Base-by-base conservation (phyloP, 345 rosid species). In the Murraya koenigii region DNA sequence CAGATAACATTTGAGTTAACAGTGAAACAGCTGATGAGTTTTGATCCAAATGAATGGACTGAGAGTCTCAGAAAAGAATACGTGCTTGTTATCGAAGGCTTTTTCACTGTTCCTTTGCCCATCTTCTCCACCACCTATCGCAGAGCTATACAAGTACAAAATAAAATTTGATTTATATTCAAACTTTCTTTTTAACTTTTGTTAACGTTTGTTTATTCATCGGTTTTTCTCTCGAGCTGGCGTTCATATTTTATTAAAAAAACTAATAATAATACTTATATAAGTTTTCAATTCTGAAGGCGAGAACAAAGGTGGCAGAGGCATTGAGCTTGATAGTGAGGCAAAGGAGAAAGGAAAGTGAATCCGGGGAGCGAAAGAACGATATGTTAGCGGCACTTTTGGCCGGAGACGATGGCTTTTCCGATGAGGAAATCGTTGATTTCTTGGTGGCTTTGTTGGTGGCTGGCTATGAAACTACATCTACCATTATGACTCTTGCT, bases 391-490 rank as follows among this genome's bases (percentile, higher is more conserved):
- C 76, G 8, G 97, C 97, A 11, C 88, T 97, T 10, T 82, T 97
- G 47, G 89, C 88, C 25, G 91, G 86, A 13, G 95, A 87, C 5
- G 91, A 88, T 38, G 82, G 86, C 5, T 91, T 94, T 68, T 91
- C 98, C 76, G 97, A 94, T 44, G 96, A 91, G 80, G 85, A 90
- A 79, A 93, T 97, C 1, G 98, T 92, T 13, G 99, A 97, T 80
- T 97, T 97, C 84, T 26, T 97, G 85, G 83, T 97, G 67, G 97
- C 97, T 47, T 47, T 97, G 61, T 88, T 97, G 1, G 98, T 97
- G n/a, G 98, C 98, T 11, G 99, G 97, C 72, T 94, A 97, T 74
- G 99, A 97, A 82, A 97, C 99, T 28, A 94, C 98, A 6, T 92
- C 99, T 0, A 93, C 98, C 2, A 90, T 86, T 35, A 97, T 97